Percentiles rank a stretch among this genome's conserved stretches.
These are phyloP conservation scores for Halenospora varia DNA, from an alignment of 495 filamentous ascomycete genomes.

Conservation along the genomic window DNA sequence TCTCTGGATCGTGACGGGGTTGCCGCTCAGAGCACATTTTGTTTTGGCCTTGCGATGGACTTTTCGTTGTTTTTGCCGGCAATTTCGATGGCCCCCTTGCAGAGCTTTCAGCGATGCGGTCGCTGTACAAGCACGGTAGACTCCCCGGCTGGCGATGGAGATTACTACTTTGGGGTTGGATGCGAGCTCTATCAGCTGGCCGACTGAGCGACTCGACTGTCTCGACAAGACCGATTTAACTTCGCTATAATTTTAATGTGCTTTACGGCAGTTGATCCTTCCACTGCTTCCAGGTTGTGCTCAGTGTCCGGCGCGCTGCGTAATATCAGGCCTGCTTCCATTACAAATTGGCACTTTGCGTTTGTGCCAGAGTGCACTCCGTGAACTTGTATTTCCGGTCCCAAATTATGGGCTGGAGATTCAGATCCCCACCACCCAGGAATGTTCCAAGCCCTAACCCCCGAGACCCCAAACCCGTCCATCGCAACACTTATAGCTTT, in stretches of 20 bases:
- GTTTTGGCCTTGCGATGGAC: constrained; percentile 7
- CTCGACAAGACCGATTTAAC: too few relatives aligned
- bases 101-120: too few relatives aligned
- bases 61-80: constrained; percentile 14
- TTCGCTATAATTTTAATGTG: too few relatives aligned
- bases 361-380: neutral
- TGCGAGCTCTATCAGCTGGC: neutral
- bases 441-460: constrained; percentile 4
- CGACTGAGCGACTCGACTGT: too few relatives aligned
- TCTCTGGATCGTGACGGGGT: constrained; percentile 9
- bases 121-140: too few relatives aligned
- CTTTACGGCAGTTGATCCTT: neutral
- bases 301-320: too few relatives aligned
- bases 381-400: neutral
- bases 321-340: neutral
- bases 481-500: neutral
- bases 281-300: too few relatives aligned
- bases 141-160: neutral
- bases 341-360: neutral
- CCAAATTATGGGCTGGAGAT: neutral
- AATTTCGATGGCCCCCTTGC: neutral
- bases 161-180: neutral
- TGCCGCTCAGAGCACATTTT: constrained; percentile 13
- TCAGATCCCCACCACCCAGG: constrained; percentile 7
- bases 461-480: neutral